Percentiles rank a stretch among this genome's conserved stretches.
phyloP scores from a whole-genome alignment of 129 eudicot genomes.

The Chrysanthemum lavandulifolium region DNA sequence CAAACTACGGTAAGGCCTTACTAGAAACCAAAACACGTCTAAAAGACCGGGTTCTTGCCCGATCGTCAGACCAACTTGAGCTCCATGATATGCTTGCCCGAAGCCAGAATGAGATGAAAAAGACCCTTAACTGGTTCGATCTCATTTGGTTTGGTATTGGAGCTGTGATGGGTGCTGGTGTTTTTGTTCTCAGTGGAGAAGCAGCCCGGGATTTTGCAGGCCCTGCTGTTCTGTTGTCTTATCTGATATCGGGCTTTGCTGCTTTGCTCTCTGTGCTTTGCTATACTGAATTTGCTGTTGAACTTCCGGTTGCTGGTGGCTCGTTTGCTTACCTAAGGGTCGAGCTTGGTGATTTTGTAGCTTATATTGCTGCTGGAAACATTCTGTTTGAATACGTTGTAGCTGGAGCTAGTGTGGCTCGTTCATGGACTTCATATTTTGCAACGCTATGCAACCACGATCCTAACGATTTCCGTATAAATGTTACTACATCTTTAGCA shows the following conservation, averaged over 20 bases:
- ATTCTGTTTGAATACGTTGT: slow-evolving; percentile 64
- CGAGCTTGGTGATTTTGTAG: slow-evolving; percentile 71
- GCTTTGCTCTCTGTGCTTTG: too few species aligned
- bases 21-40: slow-evolving; percentile 46
- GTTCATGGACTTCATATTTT: slow-evolving; percentile 72
- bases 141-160: slow-evolving; percentile 81
- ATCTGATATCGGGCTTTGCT: too few species aligned
- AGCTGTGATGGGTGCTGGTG: slow-evolving; percentile 79
- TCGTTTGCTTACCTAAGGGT: slow-evolving; percentile 35
- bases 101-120: slow-evolving; percentile 61
- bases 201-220: too few species aligned
- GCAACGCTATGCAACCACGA: slow-evolving; percentile 65
- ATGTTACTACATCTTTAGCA: slow-evolving; percentile 26
- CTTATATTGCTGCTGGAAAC: slow-evolving; percentile 75
- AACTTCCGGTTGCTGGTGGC: too few species aligned
- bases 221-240: too few species aligned
- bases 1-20: slow-evolving; percentile 53
- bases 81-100: slow-evolving; percentile 48
- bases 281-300: too few species aligned
- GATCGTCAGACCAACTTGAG: slow-evolving; percentile 56
- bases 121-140: slow-evolving; percentile 69
- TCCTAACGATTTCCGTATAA: slow-evolving; percentile 49
- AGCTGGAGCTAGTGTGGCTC: slow-evolving; percentile 63
- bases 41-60: slow-evolving; percentile 52
- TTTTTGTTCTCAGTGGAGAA: neutral